phyloP scores from a whole-genome alignment of 257 asterid species.

The Oldenlandia corymbosa region DNA sequence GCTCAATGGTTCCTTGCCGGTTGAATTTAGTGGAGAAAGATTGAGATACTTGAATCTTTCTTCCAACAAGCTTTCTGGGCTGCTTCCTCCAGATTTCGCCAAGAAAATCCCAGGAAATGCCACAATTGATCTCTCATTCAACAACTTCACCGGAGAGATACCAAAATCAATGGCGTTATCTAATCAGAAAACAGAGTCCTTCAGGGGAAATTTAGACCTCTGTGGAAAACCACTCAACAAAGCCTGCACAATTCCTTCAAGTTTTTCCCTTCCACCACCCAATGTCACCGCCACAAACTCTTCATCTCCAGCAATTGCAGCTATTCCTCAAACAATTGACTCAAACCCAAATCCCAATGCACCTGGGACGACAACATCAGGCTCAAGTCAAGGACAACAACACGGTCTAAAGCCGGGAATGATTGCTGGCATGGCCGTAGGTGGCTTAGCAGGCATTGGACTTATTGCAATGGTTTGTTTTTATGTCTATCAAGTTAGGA shows the following conservation, averaged over 20 bases:
- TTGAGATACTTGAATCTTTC: constrained; percentile 71
- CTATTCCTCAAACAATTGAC: constrained; percentile 58
- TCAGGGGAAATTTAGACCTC: constrained; percentile 55
- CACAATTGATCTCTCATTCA: constrained; percentile 70
- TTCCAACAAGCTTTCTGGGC: constrained; percentile 62
- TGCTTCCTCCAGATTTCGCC: constrained; percentile 48
- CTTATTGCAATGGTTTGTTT: constrained; percentile 50
- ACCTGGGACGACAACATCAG: constrained; percentile 21
- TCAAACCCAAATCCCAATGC: constrained; percentile 32
- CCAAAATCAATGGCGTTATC: constrained; percentile 44
- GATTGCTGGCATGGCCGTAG: constrained; percentile 57
- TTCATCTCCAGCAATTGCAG: constrained; percentile 80
- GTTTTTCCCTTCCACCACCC: constrained; percentile 58
- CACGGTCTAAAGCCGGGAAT: constrained; percentile 55
- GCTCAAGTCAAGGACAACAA: constrained; percentile 27
- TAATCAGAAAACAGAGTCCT: constrained; percentile 63
- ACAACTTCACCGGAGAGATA: constrained; percentile 67
- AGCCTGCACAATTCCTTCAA: constrained; percentile 65
- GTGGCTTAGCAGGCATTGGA: constrained; percentile 67
- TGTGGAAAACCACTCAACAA: constrained; percentile 74
- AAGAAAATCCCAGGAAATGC: constrained; percentile 49
- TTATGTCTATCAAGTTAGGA: constrained; percentile 43
- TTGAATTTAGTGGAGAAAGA: constrained; percentile 54
- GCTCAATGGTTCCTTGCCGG: constrained; percentile 62
- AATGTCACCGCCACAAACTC: constrained; percentile 34